A percentile compares a stretch with the other conserved stretches of the same genome.
Evolutionary conservation across 2,329 filamentous ascomycete species (phyloP).

Genomic region (Stachybotrys chartarum): DNA sequence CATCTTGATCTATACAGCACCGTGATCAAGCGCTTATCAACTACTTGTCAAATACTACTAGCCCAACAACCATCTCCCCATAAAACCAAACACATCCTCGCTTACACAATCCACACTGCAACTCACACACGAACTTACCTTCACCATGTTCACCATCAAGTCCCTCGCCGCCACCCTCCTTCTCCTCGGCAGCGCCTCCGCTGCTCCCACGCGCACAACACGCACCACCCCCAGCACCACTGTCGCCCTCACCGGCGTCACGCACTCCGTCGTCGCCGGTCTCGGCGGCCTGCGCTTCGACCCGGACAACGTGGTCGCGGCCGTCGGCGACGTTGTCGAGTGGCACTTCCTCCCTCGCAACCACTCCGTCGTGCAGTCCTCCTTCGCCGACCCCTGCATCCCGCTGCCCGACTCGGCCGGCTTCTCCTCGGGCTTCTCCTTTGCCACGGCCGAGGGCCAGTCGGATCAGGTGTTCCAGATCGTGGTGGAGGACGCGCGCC

Average conservation of each 20-base stretch:
- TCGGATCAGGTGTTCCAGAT: slow-evolving; percentile 36
- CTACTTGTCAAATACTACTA: background rate
- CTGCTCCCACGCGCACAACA: slow-evolving; percentile 23
- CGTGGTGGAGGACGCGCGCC: slow-evolving; percentile 28
- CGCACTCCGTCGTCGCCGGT: slow-evolving; percentile 39
- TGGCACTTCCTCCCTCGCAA: slow-evolving; percentile 46
- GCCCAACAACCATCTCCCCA: background rate
- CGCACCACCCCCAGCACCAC: slow-evolving; percentile 19
- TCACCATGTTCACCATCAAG: slow-evolving; percentile 25
- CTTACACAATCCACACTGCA: background rate
- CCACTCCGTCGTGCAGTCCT: slow-evolving; percentile 40
- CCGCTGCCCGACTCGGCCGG: slow-evolving; percentile 28
- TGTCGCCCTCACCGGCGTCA: slow-evolving; percentile 29
- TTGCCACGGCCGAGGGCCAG: slow-evolving; percentile 26
- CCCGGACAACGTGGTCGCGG: slow-evolving; percentile 41
- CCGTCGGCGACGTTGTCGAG: slow-evolving; percentile 42
- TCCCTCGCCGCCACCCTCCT: slow-evolving; percentile 19
- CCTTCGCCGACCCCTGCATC: slow-evolving; percentile 33
- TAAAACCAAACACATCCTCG: no score
- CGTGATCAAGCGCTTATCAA: no score
- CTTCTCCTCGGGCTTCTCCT: slow-evolving; percentile 40
- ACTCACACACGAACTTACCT: background rate
- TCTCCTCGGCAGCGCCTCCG: slow-evolving; percentile 19
- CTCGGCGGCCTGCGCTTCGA: slow-evolving; percentile 39
- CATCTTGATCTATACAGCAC: background rate